A percentile compares a stretch with the other conserved stretches of the same genome.
Conservation (phyloP, 176 grass and related monocot species). For the Eleusine coracana region DNA sequence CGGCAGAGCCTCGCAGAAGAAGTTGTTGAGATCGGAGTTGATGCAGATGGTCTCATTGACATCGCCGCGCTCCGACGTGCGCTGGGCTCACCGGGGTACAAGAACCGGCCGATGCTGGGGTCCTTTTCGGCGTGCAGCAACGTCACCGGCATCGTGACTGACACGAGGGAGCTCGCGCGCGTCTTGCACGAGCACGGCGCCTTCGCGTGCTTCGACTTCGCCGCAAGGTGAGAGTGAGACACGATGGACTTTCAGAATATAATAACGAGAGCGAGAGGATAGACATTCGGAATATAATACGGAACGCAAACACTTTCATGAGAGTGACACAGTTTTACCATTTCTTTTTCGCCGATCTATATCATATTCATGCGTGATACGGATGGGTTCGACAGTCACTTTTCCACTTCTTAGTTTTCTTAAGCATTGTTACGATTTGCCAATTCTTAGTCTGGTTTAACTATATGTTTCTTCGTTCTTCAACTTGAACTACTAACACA, state of each 20-base stretch:
- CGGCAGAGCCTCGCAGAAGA: slow-evolving; percentile 67
- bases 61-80: slow-evolving; percentile 40
- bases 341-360: not conserved
- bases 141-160: slow-evolving; percentile 58
- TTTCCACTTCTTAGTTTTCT: too few species aligned
- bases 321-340: not conserved
- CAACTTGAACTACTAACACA: not conserved
- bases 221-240: not conserved
- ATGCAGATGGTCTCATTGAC: slow-evolving; percentile 46
- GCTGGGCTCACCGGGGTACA: slow-evolving; percentile 33
- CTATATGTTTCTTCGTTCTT: not conserved
- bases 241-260: too few species aligned
- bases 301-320: too few species aligned
- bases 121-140: slow-evolving; percentile 90
- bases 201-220: not conserved
- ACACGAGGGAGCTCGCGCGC: slow-evolving; percentile 57
- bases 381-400: too few species aligned
- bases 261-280: too few species aligned
- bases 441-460: not conserved
- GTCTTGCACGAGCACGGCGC: slow-evolving; percentile 68
- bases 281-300: too few species aligned
- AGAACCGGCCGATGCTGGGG: slow-evolving; percentile 66
- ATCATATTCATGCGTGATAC: not conserved
- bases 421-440: too few species aligned
- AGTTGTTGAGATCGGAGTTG: slow-evolving; percentile 69